phyloP scores from a whole-genome alignment of 805 yeast species.

The Candida cerambycidarum region DNA sequence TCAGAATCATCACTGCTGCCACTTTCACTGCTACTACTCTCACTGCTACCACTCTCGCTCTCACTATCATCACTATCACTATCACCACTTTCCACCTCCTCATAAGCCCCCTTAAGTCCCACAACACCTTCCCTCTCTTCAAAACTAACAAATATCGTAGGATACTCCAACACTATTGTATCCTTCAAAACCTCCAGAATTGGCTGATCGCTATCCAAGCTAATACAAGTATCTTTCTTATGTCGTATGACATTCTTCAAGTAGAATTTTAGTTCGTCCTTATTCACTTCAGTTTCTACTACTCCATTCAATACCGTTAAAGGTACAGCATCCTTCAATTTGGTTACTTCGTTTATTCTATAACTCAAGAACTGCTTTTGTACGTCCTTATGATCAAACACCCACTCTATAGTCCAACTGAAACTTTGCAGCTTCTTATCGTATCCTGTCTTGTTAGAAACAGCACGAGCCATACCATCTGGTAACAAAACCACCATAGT shows the following conservation, averaged over 20 bases:
- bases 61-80: constrained; percentile 11
- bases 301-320: constrained; percentile 24
- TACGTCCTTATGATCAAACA: constrained; percentile 30
- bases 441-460: constrained; percentile 64
- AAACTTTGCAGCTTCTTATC: constrained; percentile 61
- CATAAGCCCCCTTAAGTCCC: constrained; percentile 13
- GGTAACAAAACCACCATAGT: constrained; percentile 66
- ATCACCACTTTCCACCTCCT: background rate
- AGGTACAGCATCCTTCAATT: constrained; percentile 43
- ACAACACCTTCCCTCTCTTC: constrained; percentile 19
- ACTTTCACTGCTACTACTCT: constrained; percentile 10
- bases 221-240: constrained; percentile 19
- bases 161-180: constrained; percentile 71
- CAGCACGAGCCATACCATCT: constrained; percentile 69
- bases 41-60: background rate
- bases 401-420: constrained; percentile 83
- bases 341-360: constrained; percentile 38
- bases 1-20: constrained; percentile 14
- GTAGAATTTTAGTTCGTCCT: constrained; percentile 29
- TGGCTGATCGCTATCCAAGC: constrained; percentile 30
- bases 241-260: constrained; percentile 31
- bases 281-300: constrained; percentile 18
- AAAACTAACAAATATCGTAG: constrained; percentile 56
- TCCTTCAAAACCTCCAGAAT: constrained; percentile 47
- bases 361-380: constrained; percentile 41